A percentile compares a stretch with the other conserved stretches of the same genome.
Evolutionary conservation across 306 rosid genomes (phyloP).

Genomic region (Adenanthera pavonina): DNA sequence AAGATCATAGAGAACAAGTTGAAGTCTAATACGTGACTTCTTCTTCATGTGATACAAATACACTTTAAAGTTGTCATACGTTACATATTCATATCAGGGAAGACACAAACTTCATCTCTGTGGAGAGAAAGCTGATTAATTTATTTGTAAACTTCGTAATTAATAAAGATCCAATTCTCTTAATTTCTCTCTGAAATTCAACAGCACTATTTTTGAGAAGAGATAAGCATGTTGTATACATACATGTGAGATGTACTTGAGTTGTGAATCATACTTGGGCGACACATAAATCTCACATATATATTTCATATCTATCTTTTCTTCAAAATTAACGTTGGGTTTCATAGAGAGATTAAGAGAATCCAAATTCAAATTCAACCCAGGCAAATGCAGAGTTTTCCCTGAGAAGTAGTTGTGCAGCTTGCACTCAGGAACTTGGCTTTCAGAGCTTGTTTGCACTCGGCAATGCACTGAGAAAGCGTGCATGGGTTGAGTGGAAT

Average conservation of each 20-base stretch:
- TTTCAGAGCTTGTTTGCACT: constrained; percentile 30
- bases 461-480: constrained; percentile 36
- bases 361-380: constrained; percentile 26
- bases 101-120: background rate
- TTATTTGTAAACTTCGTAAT: background rate
- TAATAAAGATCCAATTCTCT: background rate
- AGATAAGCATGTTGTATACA: background rate
- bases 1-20: background rate
- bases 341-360: background rate
- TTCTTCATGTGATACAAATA: background rate
- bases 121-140: background rate
- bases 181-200: background rate
- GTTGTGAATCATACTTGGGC: background rate
- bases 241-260: background rate
- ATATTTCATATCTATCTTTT: background rate
- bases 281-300: background rate
- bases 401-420: constrained; percentile 18
- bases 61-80: background rate
- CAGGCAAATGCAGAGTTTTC: constrained; percentile 44
- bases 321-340: background rate
- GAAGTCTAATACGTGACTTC: background rate
- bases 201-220: background rate
- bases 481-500: constrained; percentile 45
- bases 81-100: background rate
- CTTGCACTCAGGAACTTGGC: constrained; percentile 40